phyloP scores from a whole-genome alignment of 2,329 filamentous ascomycete species.

The Alternaria sp. region DNA sequence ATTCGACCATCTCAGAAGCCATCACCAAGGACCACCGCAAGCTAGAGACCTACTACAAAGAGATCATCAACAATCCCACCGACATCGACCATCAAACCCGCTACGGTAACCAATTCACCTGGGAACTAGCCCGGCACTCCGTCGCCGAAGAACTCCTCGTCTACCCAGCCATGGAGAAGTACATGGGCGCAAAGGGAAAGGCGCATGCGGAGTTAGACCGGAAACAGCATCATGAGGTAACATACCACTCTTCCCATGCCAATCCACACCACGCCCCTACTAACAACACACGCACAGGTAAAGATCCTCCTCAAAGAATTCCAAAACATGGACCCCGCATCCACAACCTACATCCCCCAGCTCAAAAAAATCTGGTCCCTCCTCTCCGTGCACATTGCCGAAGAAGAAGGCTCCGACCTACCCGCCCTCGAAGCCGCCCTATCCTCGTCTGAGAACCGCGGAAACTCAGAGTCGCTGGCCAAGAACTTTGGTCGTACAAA shows the following conservation, averaged over 20 bases:
- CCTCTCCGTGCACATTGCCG: conserved; percentile 38
- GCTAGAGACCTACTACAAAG: conserved; percentile 53
- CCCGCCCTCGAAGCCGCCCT: conserved; percentile 37
- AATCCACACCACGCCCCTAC: not conserved
- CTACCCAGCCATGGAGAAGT: conserved; percentile 48
- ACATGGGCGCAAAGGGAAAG: conserved; percentile 40
- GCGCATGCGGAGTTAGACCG: conserved; percentile 43
- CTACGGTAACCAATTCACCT: conserved; percentile 60
- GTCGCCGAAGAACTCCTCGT: conserved; percentile 58
- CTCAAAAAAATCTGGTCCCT: conserved; percentile 31
- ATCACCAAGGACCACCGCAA: conserved; percentile 53
- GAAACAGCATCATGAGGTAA: conserved; percentile 43
- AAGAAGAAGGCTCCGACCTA: conserved; percentile 42
- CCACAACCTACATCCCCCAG: conserved; percentile 31
- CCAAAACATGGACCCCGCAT: conserved; percentile 33
- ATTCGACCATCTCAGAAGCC: conserved; percentile 13
- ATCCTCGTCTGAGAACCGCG: conserved; percentile 12
- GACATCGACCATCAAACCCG: conserved; percentile 53
- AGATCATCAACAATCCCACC: conserved; percentile 45
- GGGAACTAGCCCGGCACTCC: conserved; percentile 60
- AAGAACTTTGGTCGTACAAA: conserved; percentile 42
- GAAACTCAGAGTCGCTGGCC: conserved; percentile 34
- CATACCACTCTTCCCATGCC: not conserved
- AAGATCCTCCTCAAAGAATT: conserved; percentile 41
- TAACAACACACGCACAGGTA: conserved; percentile 22